A percentile compares a stretch with the other conserved stretches of the same genome.
Evolutionary conservation across 768 basidiomycete species (phyloP).

Genomic region (Pholiota molesta): DNA sequence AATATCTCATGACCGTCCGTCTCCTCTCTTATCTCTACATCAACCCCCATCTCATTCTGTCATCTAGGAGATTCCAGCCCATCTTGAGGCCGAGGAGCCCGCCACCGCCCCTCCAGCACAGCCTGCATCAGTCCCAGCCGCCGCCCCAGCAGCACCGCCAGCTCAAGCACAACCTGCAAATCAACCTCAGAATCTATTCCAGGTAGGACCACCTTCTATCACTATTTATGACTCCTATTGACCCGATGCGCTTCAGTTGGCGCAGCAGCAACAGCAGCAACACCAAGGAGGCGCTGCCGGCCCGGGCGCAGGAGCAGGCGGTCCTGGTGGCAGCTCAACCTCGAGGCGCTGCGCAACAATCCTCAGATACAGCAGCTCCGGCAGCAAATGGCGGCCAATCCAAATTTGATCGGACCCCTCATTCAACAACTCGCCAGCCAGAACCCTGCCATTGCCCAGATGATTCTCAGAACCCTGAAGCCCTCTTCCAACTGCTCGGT

Average conservation of each 20-base stretch:
- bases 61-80: slow-evolving; percentile 77
- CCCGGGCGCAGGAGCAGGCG: slow-evolving; percentile 37
- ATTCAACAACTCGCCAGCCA: slow-evolving; percentile 77
- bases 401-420: slow-evolving; percentile 73
- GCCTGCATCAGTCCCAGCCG: slow-evolving; percentile 36
- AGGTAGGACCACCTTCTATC: slow-evolving; percentile 45
- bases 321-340: slow-evolving; percentile 36
- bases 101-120: slow-evolving; percentile 38
- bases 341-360: slow-evolving; percentile 58
- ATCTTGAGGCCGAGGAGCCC: slow-evolving; percentile 57
- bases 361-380: slow-evolving; percentile 77
- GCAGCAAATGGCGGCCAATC: slow-evolving; percentile 74
- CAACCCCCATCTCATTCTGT: slow-evolving; percentile 13
- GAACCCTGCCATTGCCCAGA: slow-evolving; percentile 78
- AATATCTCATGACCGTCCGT: slow-evolving; percentile 91
- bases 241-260: slow-evolving; percentile 5
- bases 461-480: slow-evolving; percentile 75
- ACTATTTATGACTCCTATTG: not conserved
- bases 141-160: slow-evolving; percentile 21
- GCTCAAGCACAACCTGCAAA: slow-evolving; percentile 38
- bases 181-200: slow-evolving; percentile 85
- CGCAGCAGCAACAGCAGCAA: slow-evolving; percentile 75
- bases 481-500: slow-evolving; percentile 65
- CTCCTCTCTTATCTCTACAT: not conserved
- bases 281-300: slow-evolving; percentile 43